Conservation (phyloP, 805 yeast species). For the Kregervanrija fluxuum region DNA sequence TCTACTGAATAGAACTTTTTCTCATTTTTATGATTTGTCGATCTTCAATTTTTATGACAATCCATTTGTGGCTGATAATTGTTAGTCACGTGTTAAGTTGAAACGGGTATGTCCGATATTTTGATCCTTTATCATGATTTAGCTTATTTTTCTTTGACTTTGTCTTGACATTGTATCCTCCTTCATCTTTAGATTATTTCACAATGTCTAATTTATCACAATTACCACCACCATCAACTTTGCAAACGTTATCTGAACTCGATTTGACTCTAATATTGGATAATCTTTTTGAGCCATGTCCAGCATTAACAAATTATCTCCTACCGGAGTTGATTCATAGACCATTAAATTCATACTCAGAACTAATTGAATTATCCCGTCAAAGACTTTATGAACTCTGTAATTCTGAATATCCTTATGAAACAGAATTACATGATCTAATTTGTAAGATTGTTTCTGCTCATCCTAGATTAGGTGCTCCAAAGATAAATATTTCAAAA, state of each 20-base stretch:
- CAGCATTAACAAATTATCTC: constrained; percentile 32
- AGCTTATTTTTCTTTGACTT: too few relatives aligned
- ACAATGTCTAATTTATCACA: background rate
- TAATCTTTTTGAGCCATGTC: constrained; percentile 62
- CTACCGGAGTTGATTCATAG: constrained; percentile 23
- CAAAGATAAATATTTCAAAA: constrained; percentile 26
- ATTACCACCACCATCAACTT: constrained; percentile 24
- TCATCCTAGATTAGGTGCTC: constrained; percentile 83
- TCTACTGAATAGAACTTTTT: too few relatives aligned
- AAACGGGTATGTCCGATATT: too few relatives aligned
- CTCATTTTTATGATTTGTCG: too few relatives aligned
- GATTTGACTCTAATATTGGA: constrained; percentile 37
- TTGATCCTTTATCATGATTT: too few relatives aligned
- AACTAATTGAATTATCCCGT: constrained; percentile 17
- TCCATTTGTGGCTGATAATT: too few relatives aligned
- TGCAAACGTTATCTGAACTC: constrained; percentile 16
- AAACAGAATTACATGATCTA: background rate
- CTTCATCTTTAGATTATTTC: too few relatives aligned
- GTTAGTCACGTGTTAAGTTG: too few relatives aligned
- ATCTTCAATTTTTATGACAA: too few relatives aligned
- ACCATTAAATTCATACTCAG: constrained; percentile 23
- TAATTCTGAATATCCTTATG: constrained; percentile 1
- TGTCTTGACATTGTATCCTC: too few relatives aligned
- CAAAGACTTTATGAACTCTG: constrained; percentile 2
- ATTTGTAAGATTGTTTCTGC: constrained; percentile 64